Conservation (phyloP, 805 yeast genomes). For the Metschnikowia santaceciliae region DNA sequence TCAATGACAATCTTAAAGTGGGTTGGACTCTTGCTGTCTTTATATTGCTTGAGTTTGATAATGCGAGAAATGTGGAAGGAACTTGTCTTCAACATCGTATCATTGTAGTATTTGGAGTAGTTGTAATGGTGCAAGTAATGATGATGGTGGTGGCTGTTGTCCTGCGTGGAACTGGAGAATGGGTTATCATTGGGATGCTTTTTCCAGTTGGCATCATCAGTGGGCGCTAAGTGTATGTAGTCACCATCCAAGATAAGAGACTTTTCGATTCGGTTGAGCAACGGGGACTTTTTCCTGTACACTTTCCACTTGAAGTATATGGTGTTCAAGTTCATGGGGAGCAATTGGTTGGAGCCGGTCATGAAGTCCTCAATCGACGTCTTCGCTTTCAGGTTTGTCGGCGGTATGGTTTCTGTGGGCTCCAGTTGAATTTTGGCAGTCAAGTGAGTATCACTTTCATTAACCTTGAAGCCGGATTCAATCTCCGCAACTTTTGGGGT, state of each 20-base stretch:
- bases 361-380: slow-evolving; percentile 16
- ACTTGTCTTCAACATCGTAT: slow-evolving; percentile 75
- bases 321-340: slow-evolving; percentile 40
- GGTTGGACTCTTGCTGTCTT: slow-evolving; percentile 56
- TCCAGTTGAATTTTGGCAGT: not conserved
- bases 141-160: slow-evolving; percentile 27
- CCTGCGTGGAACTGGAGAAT: slow-evolving; percentile 18
- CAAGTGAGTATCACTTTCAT: not conserved
- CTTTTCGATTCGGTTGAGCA: slow-evolving; percentile 75
- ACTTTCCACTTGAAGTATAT: slow-evolving; percentile 83
- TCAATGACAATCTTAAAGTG: slow-evolving; percentile 76
- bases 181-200: slow-evolving; percentile 31
- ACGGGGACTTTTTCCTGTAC: slow-evolving; percentile 83
- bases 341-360: slow-evolving; percentile 10
- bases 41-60: slow-evolving; percentile 67
- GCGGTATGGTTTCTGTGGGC: not conserved
- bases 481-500: slow-evolving; percentile 19
- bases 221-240: slow-evolving; percentile 82
- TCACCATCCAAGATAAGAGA: slow-evolving; percentile 92
- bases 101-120: slow-evolving; percentile 45
- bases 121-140: slow-evolving; percentile 38
- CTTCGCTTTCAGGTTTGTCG: slow-evolving; percentile 10
- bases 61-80: slow-evolving; percentile 84
- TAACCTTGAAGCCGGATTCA: not conserved
- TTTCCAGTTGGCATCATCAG: slow-evolving; percentile 59